A percentile compares a stretch with the other conserved stretches of the same genome.
Conservation (phyloP, 2,329 filamentous ascomycete genomes). For the Leptosphaerulina australis region DNA sequence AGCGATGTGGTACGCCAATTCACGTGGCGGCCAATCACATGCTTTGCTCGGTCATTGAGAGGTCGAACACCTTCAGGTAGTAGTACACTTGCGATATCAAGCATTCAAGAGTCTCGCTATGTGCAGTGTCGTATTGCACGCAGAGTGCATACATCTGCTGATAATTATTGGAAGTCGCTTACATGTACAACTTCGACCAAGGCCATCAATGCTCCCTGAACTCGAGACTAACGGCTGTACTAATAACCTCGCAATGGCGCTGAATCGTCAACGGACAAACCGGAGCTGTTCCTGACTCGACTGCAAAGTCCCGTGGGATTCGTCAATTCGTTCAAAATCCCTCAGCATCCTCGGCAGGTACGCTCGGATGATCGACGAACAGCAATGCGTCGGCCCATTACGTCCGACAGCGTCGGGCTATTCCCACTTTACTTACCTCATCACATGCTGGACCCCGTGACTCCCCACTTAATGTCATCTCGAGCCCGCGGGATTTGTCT, state of each 20-base stretch:
- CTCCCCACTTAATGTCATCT: constrained; percentile 1
- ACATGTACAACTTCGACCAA: too few species aligned
- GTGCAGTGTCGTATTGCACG: neutral
- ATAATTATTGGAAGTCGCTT: neutral
- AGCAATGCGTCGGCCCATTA: neutral
- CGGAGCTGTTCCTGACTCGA: neutral
- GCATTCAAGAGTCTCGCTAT: constrained; percentile 4
- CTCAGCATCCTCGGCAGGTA: constrained; percentile 1
- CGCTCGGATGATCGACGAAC: constrained; percentile 11
- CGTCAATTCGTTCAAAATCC: neutral
- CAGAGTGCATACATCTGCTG: neutral
- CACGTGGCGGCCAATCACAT: constrained; percentile 10
- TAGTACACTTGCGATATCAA: neutral
- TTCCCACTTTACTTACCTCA: constrained; percentile 2
- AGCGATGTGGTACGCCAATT: constrained; percentile 1
- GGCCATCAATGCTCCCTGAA: too few species aligned
- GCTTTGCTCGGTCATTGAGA: constrained; percentile 6
- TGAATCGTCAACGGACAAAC: neutral
- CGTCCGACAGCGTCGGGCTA: neutral
- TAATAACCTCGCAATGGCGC: too few species aligned
- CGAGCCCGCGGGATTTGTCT: neutral
- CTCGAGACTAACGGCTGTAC: too few species aligned
- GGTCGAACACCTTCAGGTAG: neutral
- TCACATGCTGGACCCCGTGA: constrained; percentile 5
- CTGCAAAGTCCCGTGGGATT: neutral